Percentiles rank a stretch among this genome's conserved stretches.
phyloP scores from a whole-genome alignment of 2,329 filamentous ascomycete species.

The Microcyclospora pomicola region DNA sequence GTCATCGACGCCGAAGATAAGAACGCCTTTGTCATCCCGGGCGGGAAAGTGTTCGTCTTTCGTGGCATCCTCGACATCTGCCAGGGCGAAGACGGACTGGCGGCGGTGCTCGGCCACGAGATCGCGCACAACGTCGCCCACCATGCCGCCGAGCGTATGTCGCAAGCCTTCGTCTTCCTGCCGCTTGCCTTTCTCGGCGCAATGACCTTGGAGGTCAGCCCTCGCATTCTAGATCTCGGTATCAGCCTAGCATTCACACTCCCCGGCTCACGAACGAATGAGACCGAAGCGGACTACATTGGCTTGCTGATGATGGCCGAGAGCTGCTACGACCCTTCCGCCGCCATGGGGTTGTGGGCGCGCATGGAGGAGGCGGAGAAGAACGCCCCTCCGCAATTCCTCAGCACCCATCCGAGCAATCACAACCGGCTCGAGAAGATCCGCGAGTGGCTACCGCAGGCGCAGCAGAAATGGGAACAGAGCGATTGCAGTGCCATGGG shows the following conservation, averaged over 20 bases:
- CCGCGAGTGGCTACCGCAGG: slow-evolving; percentile 39
- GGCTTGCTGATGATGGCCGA: slow-evolving; percentile 73
- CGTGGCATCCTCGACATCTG: slow-evolving; percentile 59
- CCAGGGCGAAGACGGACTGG: slow-evolving; percentile 52
- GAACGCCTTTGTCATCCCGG: slow-evolving; percentile 68
- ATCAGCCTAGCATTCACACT: slow-evolving; percentile 51
- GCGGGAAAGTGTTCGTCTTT: slow-evolving; percentile 66
- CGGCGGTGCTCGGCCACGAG: slow-evolving; percentile 65
- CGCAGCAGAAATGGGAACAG: slow-evolving; percentile 23
- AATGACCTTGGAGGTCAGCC: slow-evolving; percentile 29
- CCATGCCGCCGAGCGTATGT: slow-evolving; percentile 52
- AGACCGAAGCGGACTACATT: slow-evolving; percentile 65
- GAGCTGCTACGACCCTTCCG: slow-evolving; percentile 59
- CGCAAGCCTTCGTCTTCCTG: slow-evolving; percentile 27
- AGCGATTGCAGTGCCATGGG: slow-evolving; percentile 14
- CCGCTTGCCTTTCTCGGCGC: slow-evolving; percentile 22
- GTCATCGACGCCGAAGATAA: slow-evolving; percentile 55
- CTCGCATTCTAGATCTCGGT: slow-evolving; percentile 26
- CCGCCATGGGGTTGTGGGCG: slow-evolving; percentile 48
- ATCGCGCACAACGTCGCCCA: slow-evolving; percentile 63
- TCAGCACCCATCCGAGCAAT: slow-evolving; percentile 65
- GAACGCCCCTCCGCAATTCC: slow-evolving; percentile 49
- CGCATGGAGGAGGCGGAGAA: slow-evolving; percentile 47
- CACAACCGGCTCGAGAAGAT: slow-evolving; percentile 53
- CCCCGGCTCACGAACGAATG: slow-evolving; percentile 58